Conservation (phyloP, 2,329 filamentous ascomycete species). For the Neofusicoccum parvum region DNA sequence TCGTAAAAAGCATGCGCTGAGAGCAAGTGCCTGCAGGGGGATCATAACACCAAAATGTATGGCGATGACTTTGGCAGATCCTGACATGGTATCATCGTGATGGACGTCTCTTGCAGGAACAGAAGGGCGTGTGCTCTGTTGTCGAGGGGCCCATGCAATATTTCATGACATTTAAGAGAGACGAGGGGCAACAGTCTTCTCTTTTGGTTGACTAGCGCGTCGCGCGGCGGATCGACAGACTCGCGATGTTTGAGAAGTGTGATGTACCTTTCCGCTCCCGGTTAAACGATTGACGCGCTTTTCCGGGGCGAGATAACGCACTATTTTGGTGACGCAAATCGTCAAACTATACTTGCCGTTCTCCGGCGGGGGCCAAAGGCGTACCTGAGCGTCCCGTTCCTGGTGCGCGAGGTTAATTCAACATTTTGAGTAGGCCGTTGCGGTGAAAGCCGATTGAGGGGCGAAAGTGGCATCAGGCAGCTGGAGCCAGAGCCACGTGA, state of each 20-base stretch:
- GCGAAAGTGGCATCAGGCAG: too few species aligned
- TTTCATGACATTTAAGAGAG: not conserved
- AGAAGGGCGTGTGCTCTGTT: not conserved
- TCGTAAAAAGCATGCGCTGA: not conserved
- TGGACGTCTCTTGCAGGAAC: not conserved
- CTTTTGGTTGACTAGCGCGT: not conserved
- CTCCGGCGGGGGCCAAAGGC: too few species aligned
- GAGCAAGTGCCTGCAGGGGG: not conserved
- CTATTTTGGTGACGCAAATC: not conserved
- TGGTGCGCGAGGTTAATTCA: too few species aligned
- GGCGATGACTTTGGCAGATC: not conserved
- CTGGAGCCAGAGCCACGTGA: too few species aligned
- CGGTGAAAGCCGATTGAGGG: too few species aligned
- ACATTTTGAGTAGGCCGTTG: too few species aligned
- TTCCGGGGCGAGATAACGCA: not conserved
- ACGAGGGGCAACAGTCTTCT: not conserved
- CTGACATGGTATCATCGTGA: not conserved
- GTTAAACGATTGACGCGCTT: not conserved
- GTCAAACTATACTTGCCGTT: not conserved
- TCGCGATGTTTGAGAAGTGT: not conserved
- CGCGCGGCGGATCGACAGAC: not conserved
- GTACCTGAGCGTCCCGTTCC: too few species aligned
- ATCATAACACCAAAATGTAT: conserved; percentile 7
- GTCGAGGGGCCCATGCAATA: not conserved
- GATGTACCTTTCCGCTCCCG: not conserved